Base-by-base conservation (phyloP, 2,329 filamentous ascomycete genomes). In the Alternaria panax region DNA sequence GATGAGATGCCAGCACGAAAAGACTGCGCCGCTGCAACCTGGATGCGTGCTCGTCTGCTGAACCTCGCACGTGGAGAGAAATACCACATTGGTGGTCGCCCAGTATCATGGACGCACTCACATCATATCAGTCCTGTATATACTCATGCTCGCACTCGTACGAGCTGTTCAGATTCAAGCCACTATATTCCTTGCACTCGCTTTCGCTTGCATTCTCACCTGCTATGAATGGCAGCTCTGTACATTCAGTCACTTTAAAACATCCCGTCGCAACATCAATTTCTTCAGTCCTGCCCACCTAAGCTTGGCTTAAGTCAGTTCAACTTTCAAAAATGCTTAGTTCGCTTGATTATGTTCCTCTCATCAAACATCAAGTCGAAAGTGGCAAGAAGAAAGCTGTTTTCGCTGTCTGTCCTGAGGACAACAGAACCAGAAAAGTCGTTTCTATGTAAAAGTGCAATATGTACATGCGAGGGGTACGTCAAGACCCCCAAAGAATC, bases 391-490 rank as follows among this genome's bases (percentile, higher is more conserved):
- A 18, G 6, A 3, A 34, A 12, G 20, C 18, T 28, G 11, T 42
- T 24, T 24, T 24, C 18, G 38, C 38, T 43, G 50, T 42, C 18
- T 42, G 36, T 43, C 27, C 20, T 52, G 18, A 52, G 40, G 50
- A 43, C 36, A 24, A 32, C 25, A 32, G 27, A 9, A 32, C 38
- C 51, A 47, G 24, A 25, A 22, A 30, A 32, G 14, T 27, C 24
- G 18, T 51, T 51, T 46, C 16, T 16, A 32, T 25, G 14, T 36
- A 42, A 42, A 51, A 27, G 20, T 41, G 27, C 36, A 56, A 41
- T 59, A 59, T 59, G 18, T 59, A 59, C 56, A 59, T 55, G 36
- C 25, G 14, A 50, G 16, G 24, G 30, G 28, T 24, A n/a, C 22
- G 18, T 38, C 56, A 55, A 43, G 30, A 30, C 36, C 56, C 54